phyloP scores from a whole-genome alignment of 306 rosid genomes.

The Prunus campanulata region DNA sequence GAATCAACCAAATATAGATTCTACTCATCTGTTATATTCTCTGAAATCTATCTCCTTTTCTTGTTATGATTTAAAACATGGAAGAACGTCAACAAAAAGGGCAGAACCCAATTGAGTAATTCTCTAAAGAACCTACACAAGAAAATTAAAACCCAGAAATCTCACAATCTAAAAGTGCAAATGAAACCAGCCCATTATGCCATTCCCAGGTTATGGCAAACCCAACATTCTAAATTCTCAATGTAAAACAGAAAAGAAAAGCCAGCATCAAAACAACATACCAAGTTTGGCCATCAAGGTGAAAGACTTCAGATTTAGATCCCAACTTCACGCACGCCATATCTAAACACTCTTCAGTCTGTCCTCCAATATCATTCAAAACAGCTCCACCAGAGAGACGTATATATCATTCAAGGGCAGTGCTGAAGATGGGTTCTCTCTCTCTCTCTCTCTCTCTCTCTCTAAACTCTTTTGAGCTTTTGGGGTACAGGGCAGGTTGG shows the following conservation, averaged over 20 bases:
- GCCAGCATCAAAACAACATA: conserved; percentile 20
- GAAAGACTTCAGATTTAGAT: conserved; percentile 71
- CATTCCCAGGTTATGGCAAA: neutral
- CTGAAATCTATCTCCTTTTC: no score
- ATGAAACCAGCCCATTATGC: neutral
- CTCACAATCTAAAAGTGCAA: neutral
- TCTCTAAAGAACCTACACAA: neutral
- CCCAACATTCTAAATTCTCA: conserved; percentile 7
- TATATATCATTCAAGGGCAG: neutral
- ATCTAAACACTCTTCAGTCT: neutral
- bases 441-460: neutral
- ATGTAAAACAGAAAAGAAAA: conserved; percentile 5
- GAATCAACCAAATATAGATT: no score
- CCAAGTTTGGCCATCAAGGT: conserved; percentile 67
- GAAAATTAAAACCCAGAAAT: neutral
- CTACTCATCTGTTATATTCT: neutral
- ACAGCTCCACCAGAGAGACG: neutral
- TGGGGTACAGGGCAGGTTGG: conserved; percentile 8
- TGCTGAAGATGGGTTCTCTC: conserved; percentile 2
- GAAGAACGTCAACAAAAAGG: no score
- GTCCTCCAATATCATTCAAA: conserved; percentile 16
- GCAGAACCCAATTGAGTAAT: neutral
- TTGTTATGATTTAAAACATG: no score
- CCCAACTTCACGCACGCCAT: conserved; percentile 84
- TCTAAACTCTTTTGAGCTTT: conserved; percentile 1